Evolutionary conservation across 768 basidiomycete genomes (phyloP), one percentile per base, ranked within the genome.

Genomic region (Pholiota molesta): DNA sequence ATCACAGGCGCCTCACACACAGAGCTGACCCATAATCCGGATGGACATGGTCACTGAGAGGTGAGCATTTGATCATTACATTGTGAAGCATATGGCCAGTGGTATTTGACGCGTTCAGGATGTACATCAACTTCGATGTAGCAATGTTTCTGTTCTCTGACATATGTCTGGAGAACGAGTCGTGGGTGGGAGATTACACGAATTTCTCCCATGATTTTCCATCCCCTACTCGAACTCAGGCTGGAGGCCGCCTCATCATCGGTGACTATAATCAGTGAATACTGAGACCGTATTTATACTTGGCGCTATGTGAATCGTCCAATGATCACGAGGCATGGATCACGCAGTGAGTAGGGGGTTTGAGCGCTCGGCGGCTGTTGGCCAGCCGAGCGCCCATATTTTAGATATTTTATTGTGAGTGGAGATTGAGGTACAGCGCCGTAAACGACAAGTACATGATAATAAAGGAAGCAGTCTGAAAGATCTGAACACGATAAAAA

Each of bases 71-170:
- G 13, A 44, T 19, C 35, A 37, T 13, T 37, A 37, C 7, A 37
- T 44, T 44, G 13, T 44, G 42, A 28, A 49, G 47, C 47, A 49
- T 49, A 49, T 49, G 47, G 47, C 13, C 23, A 49, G 47, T 5
- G 47, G 47, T 21, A 21, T 49, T 49, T 49, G 47, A 26, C 47
- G 47, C 47, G 19, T 49, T 7, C 47, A 49, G 47, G 47, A 44
- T 49, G 47, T 26, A 49, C 47, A 49, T 49, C 47, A 49, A 49
- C 47, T 49, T 49, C 47, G 47, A 49, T 49, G 47, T 49, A 26
- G 10, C 47, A 21, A 14, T 49, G 47, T 49, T 37, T 49, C 23
- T 26, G 23, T 49, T 49, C 14, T 49, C 23, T 26, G 47, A 49
- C 47, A 26, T 49, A 49, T 26, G 47, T 49, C 47, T 49, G 47